A percentile compares a stretch with the other conserved stretches of the same genome.
Evolutionary conservation across 2,329 filamentous ascomycete genomes (phyloP).

Genomic region (Phaeosphaeriaceae sp.): DNA sequence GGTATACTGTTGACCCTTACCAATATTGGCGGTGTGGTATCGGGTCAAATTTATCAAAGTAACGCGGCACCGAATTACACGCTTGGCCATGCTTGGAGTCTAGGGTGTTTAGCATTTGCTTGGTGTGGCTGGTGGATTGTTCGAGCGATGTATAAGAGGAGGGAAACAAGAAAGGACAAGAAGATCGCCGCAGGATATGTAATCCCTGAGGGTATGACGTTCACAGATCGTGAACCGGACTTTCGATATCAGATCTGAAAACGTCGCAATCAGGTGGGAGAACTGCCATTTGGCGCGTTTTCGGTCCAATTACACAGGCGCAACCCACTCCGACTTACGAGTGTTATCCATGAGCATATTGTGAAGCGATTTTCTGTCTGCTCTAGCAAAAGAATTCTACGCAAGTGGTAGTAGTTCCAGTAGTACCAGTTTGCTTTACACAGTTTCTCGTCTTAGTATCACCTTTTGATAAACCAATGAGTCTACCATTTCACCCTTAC

Average conservation of each 20-base stretch:
- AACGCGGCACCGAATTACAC: conserved; percentile 34
- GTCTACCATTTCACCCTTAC: conserved; percentile 44
- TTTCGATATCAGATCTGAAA: conserved; percentile 36
- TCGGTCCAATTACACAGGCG: too few species aligned
- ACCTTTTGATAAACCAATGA: conserved; percentile 34
- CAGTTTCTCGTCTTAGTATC: neutral
- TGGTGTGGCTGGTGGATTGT: conserved; percentile 50
- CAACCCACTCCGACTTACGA: too few species aligned
- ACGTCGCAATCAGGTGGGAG: neutral
- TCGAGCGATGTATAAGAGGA: conserved; percentile 40
- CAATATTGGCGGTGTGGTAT: conserved; percentile 43
- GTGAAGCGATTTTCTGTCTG: too few species aligned
- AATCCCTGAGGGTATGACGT: conserved; percentile 21
- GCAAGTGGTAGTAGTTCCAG: too few species aligned
- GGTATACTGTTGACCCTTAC: conserved; percentile 43
- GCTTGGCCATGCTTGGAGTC: conserved; percentile 46
- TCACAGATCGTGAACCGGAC: conserved; percentile 39
- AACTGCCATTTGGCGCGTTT: neutral
- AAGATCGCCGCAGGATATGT: conserved; percentile 28
- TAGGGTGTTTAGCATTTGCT: conserved; percentile 45
- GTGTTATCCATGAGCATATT: too few species aligned
- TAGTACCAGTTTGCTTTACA: too few species aligned
- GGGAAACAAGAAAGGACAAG: conserved; percentile 40
- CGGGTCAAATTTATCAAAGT: conserved; percentile 42
- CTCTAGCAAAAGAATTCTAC: too few species aligned